These are phyloP conservation scores for Cnidoscolus chayamansa DNA, from an alignment of 441 rosid genomes.

Conservation along the genomic window DNA sequence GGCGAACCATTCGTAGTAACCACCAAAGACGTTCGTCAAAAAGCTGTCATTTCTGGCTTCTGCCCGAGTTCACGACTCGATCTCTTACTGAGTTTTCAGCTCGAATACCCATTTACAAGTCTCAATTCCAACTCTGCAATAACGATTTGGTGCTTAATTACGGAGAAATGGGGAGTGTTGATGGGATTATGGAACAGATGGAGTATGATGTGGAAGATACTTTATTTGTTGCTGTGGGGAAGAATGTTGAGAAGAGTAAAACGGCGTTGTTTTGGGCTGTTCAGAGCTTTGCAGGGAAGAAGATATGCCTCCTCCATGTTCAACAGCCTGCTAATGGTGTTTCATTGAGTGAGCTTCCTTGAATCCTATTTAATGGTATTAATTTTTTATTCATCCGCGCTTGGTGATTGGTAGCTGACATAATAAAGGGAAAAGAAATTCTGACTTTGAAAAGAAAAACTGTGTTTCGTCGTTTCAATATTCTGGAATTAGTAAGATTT, in stretches of 20 bases:
- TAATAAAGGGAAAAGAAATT: constrained; percentile 15
- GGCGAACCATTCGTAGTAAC: constrained; percentile 7
- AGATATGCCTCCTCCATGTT: constrained; percentile 73
- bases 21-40: background rate
- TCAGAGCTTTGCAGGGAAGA: constrained; percentile 58
- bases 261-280: constrained; percentile 65
- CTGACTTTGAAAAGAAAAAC: background rate
- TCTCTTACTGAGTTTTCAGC: background rate
- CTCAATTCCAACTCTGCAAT: background rate
- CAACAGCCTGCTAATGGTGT: constrained; percentile 44
- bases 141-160: constrained; percentile 17
- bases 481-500: background rate
- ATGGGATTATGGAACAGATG: constrained; percentile 28
- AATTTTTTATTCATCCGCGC: constrained; percentile 13
- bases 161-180: constrained; percentile 41
- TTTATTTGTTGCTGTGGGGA: constrained; percentile 75
- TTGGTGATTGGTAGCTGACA: constrained; percentile 13
- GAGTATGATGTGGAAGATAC: constrained; percentile 51
- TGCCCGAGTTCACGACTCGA: background rate
- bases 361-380: constrained; percentile 16
- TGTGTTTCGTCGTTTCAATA: constrained; percentile 3
- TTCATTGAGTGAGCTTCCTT: constrained; percentile 53
- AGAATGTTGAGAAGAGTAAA: constrained; percentile 52
- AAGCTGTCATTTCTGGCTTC: background rate
- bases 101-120: background rate